phyloP scores from a whole-genome alignment of 1,284 basidiomycete genomes.

The Cryptococcus neoformans region DNA sequence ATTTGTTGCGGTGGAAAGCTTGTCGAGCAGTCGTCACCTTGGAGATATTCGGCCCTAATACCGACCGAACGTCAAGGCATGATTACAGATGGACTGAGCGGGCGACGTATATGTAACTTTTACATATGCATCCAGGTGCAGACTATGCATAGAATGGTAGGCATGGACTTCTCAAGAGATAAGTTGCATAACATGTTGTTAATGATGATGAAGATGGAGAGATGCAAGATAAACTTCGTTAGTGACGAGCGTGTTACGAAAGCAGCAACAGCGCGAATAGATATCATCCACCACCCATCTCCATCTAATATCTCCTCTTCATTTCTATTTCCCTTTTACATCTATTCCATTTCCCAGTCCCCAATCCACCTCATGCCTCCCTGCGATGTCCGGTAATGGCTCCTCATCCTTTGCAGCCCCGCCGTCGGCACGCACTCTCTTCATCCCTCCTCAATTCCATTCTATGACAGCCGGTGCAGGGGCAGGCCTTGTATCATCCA shows the following conservation, averaged over 20 bases:
- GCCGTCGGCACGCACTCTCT: conserved; percentile 7
- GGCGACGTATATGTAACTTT: not conserved
- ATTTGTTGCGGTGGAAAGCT: not conserved
- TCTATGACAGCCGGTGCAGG: conserved; percentile 55
- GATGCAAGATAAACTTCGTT: too few species aligned
- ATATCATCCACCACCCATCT: not conserved
- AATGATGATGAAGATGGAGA: too few species aligned
- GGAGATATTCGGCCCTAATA: not conserved
- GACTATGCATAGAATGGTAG: not conserved
- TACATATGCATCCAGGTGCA: not conserved
- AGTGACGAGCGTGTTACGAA: not conserved
- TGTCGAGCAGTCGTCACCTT: not conserved
- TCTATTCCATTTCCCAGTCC: not conserved
- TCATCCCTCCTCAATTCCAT: conserved; percentile 35
- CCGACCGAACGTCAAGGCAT: not conserved
- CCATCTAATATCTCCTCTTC: not conserved
- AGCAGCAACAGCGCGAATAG: not conserved
- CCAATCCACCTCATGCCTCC: not conserved
- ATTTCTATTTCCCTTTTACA: not conserved
- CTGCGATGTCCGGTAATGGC: conserved; percentile 28
- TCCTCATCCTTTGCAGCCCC: conserved; percentile 27
- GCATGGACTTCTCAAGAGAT: not conserved
- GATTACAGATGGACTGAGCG: too few species aligned
- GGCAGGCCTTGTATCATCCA: conserved; percentile 80
- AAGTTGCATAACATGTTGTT: too few species aligned